Percentiles rank a stretch among this genome's conserved stretches.
phyloP scores from a whole-genome alignment of 2,329 filamentous ascomycete species.

The Chrysosporium queenslandicum region DNA sequence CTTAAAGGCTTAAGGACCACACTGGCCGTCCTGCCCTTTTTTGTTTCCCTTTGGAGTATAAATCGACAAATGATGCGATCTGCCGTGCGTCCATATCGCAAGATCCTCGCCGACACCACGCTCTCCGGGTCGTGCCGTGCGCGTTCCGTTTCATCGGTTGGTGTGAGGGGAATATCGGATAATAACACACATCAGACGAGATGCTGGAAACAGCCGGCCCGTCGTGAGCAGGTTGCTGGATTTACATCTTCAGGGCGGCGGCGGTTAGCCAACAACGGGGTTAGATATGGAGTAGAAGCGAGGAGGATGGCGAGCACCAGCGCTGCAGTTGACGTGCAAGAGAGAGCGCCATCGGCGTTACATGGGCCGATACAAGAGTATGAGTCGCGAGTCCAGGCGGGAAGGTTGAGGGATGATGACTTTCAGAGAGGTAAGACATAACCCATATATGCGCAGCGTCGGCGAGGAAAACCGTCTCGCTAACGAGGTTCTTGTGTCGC shows the following conservation, averaged over 20 bases:
- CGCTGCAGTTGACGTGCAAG: neutral
- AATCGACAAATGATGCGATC: constrained; percentile 2
- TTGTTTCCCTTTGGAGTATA: neutral
- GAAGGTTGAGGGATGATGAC: constrained; percentile 71
- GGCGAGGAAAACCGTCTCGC: neutral
- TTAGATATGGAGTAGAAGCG: neutral
- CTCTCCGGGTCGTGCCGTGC: neutral
- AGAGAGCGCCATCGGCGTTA: neutral
- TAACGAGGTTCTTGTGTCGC: constrained; percentile 14
- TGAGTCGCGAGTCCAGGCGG: constrained; percentile 64
- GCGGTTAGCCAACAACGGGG: neutral
- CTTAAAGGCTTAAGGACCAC: no score
- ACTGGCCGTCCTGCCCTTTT: no score
- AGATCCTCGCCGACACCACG: neutral
- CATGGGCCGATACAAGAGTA: constrained; percentile 78
- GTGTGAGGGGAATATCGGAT: neutral
- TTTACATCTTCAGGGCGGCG: neutral
- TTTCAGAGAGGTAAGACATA: constrained; percentile 73
- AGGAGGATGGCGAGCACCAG: constrained; percentile 8
- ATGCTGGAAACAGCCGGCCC: neutral
- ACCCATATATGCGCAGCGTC: neutral
- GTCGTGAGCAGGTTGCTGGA: neutral
- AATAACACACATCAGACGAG: neutral
- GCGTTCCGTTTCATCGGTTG: neutral
- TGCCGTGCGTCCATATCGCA: constrained; percentile 1